These are phyloP conservation scores for Thermochaetoides dissita DNA, from an alignment of 2,329 filamentous ascomycete genomes.

Conservation along the genomic window DNA sequence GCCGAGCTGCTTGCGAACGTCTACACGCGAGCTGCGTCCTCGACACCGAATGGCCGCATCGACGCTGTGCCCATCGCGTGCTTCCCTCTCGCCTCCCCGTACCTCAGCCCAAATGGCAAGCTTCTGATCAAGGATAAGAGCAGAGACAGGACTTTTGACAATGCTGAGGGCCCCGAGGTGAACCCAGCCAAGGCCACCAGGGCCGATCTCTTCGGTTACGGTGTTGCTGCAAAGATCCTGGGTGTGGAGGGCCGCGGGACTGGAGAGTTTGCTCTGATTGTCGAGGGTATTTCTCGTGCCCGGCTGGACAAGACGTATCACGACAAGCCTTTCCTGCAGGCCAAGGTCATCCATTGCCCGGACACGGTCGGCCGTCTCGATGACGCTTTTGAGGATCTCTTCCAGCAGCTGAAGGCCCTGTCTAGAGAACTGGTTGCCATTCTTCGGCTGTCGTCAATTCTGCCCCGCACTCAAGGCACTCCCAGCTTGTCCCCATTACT, in stretches of 20 bases:
- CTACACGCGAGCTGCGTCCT: slow-evolving; percentile 60
- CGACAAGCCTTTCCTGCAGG: slow-evolving; percentile 78
- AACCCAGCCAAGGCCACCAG: slow-evolving; percentile 48
- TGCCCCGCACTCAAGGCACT: slow-evolving; percentile 52
- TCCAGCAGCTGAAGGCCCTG: slow-evolving; percentile 67
- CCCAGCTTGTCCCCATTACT: slow-evolving; percentile 67
- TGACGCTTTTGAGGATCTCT: slow-evolving; percentile 53
- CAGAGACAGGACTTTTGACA: slow-evolving; percentile 26
- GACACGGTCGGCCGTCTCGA: slow-evolving; percentile 51
- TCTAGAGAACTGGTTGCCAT: slow-evolving; percentile 78
- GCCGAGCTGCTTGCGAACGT: slow-evolving; percentile 75
- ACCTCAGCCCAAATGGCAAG: slow-evolving; percentile 61
- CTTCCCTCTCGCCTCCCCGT: slow-evolving; percentile 67
- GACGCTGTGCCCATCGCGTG: slow-evolving; percentile 69
- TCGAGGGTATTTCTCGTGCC: slow-evolving; percentile 72
- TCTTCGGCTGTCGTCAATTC: slow-evolving; percentile 69
- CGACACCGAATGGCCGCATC: slow-evolving; percentile 48
- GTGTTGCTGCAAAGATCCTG: slow-evolving; percentile 65
- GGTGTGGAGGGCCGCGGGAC: slow-evolving; percentile 63
- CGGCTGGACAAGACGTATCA: slow-evolving; percentile 59
- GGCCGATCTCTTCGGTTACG: slow-evolving; percentile 67
- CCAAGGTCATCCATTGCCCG: slow-evolving; percentile 55
- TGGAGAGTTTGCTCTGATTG: slow-evolving; percentile 67
- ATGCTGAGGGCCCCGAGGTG: slow-evolving; percentile 31
- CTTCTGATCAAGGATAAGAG: slow-evolving; percentile 55